Base-by-base conservation (phyloP, 345 rosid species). In the Eutrema heterophyllum region DNA sequence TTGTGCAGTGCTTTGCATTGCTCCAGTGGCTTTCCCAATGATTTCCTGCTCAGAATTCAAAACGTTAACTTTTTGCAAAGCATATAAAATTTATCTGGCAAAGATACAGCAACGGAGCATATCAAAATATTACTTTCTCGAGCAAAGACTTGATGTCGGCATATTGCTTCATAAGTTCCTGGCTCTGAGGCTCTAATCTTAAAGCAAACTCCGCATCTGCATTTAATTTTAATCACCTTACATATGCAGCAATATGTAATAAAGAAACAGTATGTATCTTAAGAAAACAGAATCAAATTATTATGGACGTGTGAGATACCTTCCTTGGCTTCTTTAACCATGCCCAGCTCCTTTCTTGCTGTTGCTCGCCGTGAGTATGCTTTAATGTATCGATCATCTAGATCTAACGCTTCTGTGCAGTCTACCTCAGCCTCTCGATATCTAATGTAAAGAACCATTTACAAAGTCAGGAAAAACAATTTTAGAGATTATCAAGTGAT, bases 321-420 rank as follows among this genome's bases (percentile, higher is more conserved):
- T 81, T 91, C 96, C 9, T 88, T 45, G 13, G 97, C 89, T 77
- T 84, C 92, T 81, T 88, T 92, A 68, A 88, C 76, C 72, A 84
- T 83, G 50, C 86, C 84, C 35, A 95, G 84, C 82, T 88, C 92
- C 75, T 85, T 89, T 71, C 96, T 89, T 32, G 97, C 93, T 7
- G 92, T 85, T 56, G 97, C 97, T 80, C 97, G 87, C 46, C 97
- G 93, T 70, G 97, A 89, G 66, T 91, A 92, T 10, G 97, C 97
- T 82, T 95, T 92, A 44, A 85, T 83, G 74, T 87, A 92, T 68
- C 86, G 93, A 65, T 95, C 97, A 83, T 95, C 99, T 5, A 90
- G 78, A 81, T 86, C 88, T 73, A 95, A 82, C 53, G 93, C 93
- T 88, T 95, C 97, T 29, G 99, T 84, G 79, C 99, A 91, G 75